phyloP scores from a whole-genome alignment of 2,329 filamentous ascomycete genomes.

The Pestalotiopsis sp. region DNA sequence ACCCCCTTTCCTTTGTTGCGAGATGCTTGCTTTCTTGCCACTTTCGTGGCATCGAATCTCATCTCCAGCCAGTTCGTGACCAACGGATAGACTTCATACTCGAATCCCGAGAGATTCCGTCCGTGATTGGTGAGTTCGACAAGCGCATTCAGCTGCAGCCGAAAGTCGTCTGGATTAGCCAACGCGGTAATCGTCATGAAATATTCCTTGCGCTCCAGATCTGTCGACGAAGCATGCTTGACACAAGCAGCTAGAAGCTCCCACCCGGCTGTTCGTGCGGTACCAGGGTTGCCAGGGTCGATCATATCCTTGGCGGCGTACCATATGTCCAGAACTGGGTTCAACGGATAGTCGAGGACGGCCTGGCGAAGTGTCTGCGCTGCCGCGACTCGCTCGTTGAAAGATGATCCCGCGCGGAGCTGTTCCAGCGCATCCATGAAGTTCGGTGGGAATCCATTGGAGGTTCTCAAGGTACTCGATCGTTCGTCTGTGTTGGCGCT shows the following conservation, averaged over 20 bases:
- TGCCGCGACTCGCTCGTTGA: constrained; percentile 58
- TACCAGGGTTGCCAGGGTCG: constrained; percentile 53
- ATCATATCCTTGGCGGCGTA: constrained; percentile 68
- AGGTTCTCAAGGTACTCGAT: constrained; percentile 40
- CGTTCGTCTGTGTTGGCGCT: constrained; percentile 47
- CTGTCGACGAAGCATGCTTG: constrained; percentile 63
- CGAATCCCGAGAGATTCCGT: constrained; percentile 66
- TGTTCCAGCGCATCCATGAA: constrained; percentile 58
- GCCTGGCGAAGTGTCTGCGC: constrained; percentile 59
- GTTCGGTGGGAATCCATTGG: constrained; percentile 49
- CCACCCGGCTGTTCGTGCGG: constrained; percentile 64
- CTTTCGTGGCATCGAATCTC: constrained; percentile 55
- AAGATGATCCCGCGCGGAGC: constrained; percentile 50
- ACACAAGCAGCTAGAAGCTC: constrained; percentile 68
- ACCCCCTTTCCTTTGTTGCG: constrained; percentile 44
- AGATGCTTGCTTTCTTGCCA: constrained; percentile 51
- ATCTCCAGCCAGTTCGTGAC: constrained; percentile 63
- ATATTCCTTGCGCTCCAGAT: constrained; percentile 67
- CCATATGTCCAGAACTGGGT: constrained; percentile 64
- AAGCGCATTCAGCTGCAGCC: constrained; percentile 66
- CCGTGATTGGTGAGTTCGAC: constrained; percentile 64
- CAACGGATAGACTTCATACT: constrained; percentile 67
- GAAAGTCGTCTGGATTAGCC: constrained; percentile 64
- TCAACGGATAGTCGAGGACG: constrained; percentile 61
- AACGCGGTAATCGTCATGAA: constrained; percentile 63